Evolutionary conservation across 2,329 filamentous ascomycete genomes (phyloP).

Genomic region (Talaromyces sp.): DNA sequence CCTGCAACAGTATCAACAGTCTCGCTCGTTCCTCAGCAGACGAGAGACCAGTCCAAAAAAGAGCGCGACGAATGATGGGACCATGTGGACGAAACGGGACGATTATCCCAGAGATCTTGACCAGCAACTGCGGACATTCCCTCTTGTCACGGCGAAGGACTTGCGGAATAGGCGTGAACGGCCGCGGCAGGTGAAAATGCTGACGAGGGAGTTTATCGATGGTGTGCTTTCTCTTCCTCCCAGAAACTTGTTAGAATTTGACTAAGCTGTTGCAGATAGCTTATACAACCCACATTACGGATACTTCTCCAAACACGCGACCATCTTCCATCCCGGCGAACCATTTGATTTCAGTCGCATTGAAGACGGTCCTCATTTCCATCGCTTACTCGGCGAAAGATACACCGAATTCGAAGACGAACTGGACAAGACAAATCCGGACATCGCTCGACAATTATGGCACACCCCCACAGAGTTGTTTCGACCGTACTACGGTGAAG

Average conservation of each 20-base stretch:
- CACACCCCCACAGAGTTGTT: constrained; percentile 98
- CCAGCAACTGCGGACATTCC: constrained; percentile 77
- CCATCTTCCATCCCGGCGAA: constrained; percentile 89
- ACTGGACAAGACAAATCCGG: constrained; percentile 68
- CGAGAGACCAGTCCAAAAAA: constrained; percentile 34
- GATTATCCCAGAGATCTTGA: constrained; percentile 72
- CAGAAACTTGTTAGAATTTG: neutral
- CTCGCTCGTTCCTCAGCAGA: constrained; percentile 36
- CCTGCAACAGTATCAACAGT: constrained; percentile 29
- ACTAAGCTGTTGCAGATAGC: constrained; percentile 60
- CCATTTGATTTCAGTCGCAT: constrained; percentile 84
- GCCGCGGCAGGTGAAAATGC: constrained; percentile 89
- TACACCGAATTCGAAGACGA: constrained; percentile 89
- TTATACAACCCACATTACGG: constrained; percentile 93
- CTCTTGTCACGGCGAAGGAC: constrained; percentile 78
- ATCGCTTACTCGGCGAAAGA: constrained; percentile 68
- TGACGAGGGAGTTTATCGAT: constrained; percentile 96
- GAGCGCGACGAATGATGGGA: constrained; percentile 53
- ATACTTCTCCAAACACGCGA: constrained; percentile 93
- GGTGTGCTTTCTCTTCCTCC: constrained; percentile 48
- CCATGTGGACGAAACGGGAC: constrained; percentile 81
- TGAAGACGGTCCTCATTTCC: constrained; percentile 81
- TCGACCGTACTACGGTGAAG: constrained; percentile 92
- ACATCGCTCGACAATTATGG: constrained; percentile 87
- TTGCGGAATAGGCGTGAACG: constrained; percentile 69